Evolutionary conservation across 2,329 filamentous ascomycete species (phyloP).

Genomic region (Paracoccidioides brasiliensis): DNA sequence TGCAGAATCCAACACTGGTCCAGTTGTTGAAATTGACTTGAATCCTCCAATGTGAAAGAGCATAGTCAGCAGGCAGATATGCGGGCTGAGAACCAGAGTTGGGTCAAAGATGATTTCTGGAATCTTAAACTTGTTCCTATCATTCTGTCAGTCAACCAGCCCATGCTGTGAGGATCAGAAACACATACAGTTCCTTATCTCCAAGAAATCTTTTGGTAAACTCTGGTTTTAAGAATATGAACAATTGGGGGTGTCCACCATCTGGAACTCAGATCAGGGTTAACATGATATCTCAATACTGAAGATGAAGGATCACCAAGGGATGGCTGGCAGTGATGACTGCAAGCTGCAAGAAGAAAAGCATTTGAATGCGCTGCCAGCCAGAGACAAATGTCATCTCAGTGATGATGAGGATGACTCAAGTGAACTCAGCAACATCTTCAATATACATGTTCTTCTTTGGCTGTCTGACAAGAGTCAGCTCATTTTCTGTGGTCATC

Average conservation of each 20-base stretch:
- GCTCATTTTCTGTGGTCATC: slow-evolving; percentile 8
- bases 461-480: slow-evolving; percentile 10
- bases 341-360: slow-evolving; percentile 18
- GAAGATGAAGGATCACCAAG: slow-evolving; percentile 13
- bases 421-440: slow-evolving; percentile 20
- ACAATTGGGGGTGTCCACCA: slow-evolving; percentile 9
- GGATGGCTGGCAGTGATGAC: slow-evolving; percentile 16
- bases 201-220: slow-evolving; percentile 18
- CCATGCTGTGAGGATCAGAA: background rate
- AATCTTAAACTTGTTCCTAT: background rate
- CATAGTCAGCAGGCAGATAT: no score
- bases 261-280: slow-evolving; percentile 19
- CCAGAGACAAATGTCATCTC: slow-evolving; percentile 21
- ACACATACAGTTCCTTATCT: slow-evolving; percentile 10
- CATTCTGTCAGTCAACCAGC: background rate
- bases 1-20: no score
- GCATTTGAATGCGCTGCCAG: slow-evolving; percentile 17
- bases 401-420: slow-evolving; percentile 18
- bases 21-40: no score
- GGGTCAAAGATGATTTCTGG: no score
- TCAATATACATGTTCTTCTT: slow-evolving; percentile 22
- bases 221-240: slow-evolving; percentile 16
- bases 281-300: slow-evolving; percentile 16
- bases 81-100: no score
- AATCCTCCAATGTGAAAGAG: no score